Evolutionary conservation across 2,329 filamentous ascomycete genomes (phyloP), one percentile per base, ranked within the genome.

Genomic region (Biscogniauxia marginata): DNA sequence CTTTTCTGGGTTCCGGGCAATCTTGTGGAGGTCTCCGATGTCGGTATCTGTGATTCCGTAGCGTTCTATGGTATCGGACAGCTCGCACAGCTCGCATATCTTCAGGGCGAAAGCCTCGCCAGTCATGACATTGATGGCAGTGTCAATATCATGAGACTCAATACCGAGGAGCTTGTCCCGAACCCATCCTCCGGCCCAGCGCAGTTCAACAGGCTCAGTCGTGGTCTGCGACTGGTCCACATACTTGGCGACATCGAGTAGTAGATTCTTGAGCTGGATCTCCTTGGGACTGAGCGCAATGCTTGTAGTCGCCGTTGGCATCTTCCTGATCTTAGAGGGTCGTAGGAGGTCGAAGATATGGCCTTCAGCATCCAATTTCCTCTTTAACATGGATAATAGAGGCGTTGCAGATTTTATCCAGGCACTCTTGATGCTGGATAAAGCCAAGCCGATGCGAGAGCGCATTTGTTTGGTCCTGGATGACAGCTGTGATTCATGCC

Each of bases 1-100:
- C 75, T 96, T 97, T 67, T 97, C 92, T 0, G 93, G 93, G 71
- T 98, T 98, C 55, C 88, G 88, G 52, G 89, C 88, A 63, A 97
- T 93, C 72, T 91, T 96, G 79, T 97, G 89, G 25, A 97, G 79
- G 60, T 84, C 88, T 50, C 89, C 87, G 52, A 95, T 79, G 55
- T 87, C 86, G 52, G 82, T 81, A 18, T 74, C 69, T 24, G 71
- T 71, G 49, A 87, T 79, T 8, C 73, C 75, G 65, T 93, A 88
- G 67, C 85, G 86, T 51, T 82, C 76, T 3, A 83, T 74, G 57
- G 86, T 85, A 4, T 80, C 81, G 0, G 83, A 77, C 22, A 79
- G 74, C 50, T 83, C 81, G 67, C 91, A 87, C 67, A 89, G 90
- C 61, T 86, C 80, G 60, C 84, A 81, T 71, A 95, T 80, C 64